phyloP scores from a whole-genome alignment of 805 yeast species.

The Grigorovia humatica region DNA sequence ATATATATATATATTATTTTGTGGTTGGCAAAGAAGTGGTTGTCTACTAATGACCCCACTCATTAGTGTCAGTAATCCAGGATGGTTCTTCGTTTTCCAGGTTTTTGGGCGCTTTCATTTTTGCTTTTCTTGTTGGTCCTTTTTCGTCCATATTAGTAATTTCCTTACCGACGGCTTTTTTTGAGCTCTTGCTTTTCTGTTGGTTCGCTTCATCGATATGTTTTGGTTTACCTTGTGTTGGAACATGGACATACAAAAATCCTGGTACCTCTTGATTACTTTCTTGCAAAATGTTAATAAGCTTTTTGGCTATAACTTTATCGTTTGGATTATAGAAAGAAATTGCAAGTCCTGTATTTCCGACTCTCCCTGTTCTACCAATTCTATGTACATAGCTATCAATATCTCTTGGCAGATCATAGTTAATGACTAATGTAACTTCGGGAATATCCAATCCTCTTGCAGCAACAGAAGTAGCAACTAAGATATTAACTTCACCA shows the following conservation, averaged over 20 bases:
- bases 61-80: no score
- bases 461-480: conserved; percentile 98
- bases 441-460: conserved; percentile 99
- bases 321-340: conserved; percentile 94
- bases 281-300: conserved; percentile 76
- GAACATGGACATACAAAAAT: conserved; percentile 37
- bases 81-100: no score
- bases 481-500: conserved; percentile 86
- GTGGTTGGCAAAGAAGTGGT: no score
- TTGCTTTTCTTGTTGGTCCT: no score
- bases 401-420: conserved; percentile 89
- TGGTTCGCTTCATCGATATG: no score
- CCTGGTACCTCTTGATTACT: conserved; percentile 96
- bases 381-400: conserved; percentile 98
- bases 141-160: no score
- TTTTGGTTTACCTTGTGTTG: no score
- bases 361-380: conserved; percentile 99
- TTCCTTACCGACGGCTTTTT: no score
- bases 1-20: no score
- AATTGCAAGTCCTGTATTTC: conserved; percentile 95
- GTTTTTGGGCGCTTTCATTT: no score
- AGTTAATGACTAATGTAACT: conserved; percentile 93
- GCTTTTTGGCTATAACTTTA: conserved; percentile 74
- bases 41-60: no score
- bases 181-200: no score